phyloP scores from a whole-genome alignment of 2,329 filamentous ascomycete genomes.

The Calonectria pauciramosa region DNA sequence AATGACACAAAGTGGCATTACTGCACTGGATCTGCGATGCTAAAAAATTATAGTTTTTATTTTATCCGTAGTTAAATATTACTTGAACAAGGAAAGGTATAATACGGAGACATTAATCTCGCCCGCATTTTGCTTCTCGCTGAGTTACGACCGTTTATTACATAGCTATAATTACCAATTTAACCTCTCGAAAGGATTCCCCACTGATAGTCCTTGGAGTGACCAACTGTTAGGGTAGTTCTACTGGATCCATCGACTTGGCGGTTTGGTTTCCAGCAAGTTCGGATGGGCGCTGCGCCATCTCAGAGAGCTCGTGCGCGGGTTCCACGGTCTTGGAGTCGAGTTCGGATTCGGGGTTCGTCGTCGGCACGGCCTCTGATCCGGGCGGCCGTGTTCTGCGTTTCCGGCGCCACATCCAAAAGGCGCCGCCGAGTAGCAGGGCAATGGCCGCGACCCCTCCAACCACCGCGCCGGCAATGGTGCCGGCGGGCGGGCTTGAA shows the following conservation, averaged over 20 bases:
- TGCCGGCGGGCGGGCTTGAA: neutral
- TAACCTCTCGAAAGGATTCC: neutral
- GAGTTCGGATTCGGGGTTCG: neutral
- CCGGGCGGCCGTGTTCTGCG: neutral
- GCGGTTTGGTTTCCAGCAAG: neutral
- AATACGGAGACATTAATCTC: neutral
- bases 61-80: neutral
- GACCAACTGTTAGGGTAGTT: neutral
- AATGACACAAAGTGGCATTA: too few species aligned
- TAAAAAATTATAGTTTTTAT: neutral
- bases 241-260: neutral
- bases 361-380: neutral
- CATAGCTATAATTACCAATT: neutral
- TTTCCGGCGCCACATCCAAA: conserved; percentile 15
- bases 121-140: neutral
- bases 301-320: neutral
- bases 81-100: too few species aligned
- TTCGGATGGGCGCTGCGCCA: neutral
- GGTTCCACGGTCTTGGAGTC: neutral
- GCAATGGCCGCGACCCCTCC: conserved; percentile 2
- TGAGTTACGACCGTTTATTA: neutral
- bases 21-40: neutral
- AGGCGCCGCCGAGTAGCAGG: neutral
- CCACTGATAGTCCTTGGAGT: too few species aligned
- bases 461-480: conserved; percentile 9